phyloP scores from a whole-genome alignment of 768 basidiomycete genomes.

The Gymnopilus junonius region DNA sequence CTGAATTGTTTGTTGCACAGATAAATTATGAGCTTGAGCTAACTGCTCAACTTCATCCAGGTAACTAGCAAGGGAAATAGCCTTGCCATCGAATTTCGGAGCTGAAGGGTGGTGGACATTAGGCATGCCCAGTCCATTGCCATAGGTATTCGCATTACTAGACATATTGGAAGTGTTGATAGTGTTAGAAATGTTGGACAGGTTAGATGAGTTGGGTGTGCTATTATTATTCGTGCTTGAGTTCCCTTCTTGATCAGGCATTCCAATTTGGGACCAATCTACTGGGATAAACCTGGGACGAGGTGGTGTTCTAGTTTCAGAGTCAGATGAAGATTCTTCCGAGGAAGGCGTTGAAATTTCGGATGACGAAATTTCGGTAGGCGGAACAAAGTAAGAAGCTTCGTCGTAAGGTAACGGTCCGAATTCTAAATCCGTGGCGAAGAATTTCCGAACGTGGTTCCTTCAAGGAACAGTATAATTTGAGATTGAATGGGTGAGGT shows the following conservation, averaged over 20 bases:
- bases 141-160: neutral
- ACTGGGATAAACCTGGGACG: neutral
- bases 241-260: neutral
- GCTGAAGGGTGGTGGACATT: constrained; percentile 9
- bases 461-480: neutral
- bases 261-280: neutral
- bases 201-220: too few relatives aligned
- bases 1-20: constrained; percentile 4
- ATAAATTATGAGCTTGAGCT: neutral
- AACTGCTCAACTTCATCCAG: constrained; percentile 10
- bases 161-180: neutral
- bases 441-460: neutral
- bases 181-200: neutral
- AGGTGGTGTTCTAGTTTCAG: neutral
- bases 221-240: neutral
- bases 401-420: neutral
- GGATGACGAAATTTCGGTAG: neutral
- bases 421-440: neutral
- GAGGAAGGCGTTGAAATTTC: neutral
- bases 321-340: neutral
- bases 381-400: neutral
- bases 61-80: neutral
- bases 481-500: neutral
- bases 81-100: constrained; percentile 15
- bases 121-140: neutral